phyloP scores from a whole-genome alignment of 352 stramenopile genomes.

The Phytopythium ostracodes region DNA sequence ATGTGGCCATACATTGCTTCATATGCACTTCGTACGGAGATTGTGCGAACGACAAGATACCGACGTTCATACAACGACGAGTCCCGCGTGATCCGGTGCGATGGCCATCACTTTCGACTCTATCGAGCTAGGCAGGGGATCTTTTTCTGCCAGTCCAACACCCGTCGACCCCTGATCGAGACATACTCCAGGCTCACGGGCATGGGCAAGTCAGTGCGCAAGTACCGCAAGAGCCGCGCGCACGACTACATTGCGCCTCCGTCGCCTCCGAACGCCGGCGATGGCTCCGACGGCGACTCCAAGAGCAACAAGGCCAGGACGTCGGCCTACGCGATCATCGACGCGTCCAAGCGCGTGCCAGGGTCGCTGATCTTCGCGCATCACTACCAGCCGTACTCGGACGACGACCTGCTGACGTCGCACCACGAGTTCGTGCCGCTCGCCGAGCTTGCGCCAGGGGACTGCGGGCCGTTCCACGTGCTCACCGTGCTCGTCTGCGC shows the following conservation, averaged over 20 bases:
- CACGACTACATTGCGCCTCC: constrained; percentile 18
- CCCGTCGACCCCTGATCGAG: not conserved
- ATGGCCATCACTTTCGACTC: no score
- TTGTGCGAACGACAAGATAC: not conserved
- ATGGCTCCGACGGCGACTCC: constrained; percentile 4
- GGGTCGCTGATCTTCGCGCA: constrained; percentile 8
- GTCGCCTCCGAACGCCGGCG: not conserved
- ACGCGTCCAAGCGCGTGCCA: constrained; percentile 10
- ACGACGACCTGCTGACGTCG: constrained; percentile 44
- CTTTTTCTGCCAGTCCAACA: not conserved
- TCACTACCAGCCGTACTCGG: not conserved
- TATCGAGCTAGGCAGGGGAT: not conserved
- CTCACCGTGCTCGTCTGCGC: constrained; percentile 27
- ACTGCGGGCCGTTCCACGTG: constrained; percentile 27
- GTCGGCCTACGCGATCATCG: constrained; percentile 35
- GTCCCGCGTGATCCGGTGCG: not conserved
- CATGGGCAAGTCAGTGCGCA: constrained; percentile 37
- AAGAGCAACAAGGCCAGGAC: not conserved
- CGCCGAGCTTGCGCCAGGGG: constrained; percentile 30
- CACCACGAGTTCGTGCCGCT: constrained; percentile 40
- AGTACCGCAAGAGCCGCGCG: constrained; percentile 30
- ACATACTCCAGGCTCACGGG: not conserved
- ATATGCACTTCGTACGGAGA: no score
- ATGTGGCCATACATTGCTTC: no score
- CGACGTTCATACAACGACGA: not conserved